Evolutionary conservation across 2,329 filamentous ascomycete species (phyloP).

Genomic region (Lachnellula willkommii): DNA sequence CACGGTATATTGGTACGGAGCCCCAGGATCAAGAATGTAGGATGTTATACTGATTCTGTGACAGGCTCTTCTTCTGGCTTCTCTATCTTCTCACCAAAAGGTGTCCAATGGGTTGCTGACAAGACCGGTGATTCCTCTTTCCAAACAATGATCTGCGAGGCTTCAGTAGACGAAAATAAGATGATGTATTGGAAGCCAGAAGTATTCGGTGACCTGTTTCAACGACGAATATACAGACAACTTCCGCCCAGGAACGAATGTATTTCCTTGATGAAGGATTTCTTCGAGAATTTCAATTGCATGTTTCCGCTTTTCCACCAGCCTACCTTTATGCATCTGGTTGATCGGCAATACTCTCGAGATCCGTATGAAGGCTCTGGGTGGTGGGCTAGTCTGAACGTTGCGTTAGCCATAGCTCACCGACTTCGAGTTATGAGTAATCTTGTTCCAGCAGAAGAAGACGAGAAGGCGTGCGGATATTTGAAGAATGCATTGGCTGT

Average conservation of each 20-base stretch:
- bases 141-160: conserved; percentile 86
- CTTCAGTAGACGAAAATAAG: conserved; percentile 89
- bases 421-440: conserved; percentile 93
- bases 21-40: not conserved
- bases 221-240: conserved; percentile 74
- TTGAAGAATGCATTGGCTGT: conserved; percentile 96
- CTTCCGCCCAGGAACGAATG: conserved; percentile 84
- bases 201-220: conserved; percentile 88
- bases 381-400: conserved; percentile 97
- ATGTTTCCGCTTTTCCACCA: conserved; percentile 98
- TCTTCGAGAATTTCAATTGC: conserved; percentile 98
- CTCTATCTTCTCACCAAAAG: conserved; percentile 97
- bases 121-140: conserved; percentile 96
- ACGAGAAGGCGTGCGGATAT: conserved; percentile 91
- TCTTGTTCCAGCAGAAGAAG: conserved; percentile 81
- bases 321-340: conserved; percentile 95
- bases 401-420: conserved; percentile 88
- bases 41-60: conserved; percentile 19
- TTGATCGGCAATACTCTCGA: conserved; percentile 86
- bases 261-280: conserved; percentile 82
- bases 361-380: conserved; percentile 93
- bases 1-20: conserved; percentile 79
- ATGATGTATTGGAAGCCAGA: conserved; percentile 99
- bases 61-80: conserved; percentile 92
- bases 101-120: conserved; percentile 96